Percentiles rank a stretch among this genome's conserved stretches.
phyloP scores from a whole-genome alignment of 2,329 filamentous ascomycete species.

The Aspergillus sp. region DNA sequence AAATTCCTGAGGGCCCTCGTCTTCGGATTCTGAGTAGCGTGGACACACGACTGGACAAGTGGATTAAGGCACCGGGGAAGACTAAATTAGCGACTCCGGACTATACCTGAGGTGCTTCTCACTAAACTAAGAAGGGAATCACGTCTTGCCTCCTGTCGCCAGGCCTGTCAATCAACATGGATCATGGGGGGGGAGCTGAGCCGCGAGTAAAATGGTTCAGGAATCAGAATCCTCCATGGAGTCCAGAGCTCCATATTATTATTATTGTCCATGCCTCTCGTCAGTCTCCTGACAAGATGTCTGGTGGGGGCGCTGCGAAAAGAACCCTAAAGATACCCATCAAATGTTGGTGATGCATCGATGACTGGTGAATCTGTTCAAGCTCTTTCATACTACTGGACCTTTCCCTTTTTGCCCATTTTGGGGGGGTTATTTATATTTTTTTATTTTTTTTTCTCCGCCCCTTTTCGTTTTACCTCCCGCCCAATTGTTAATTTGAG shows the following conservation, averaged over 20 bases:
- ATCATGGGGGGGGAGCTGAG: background rate
- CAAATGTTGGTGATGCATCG: background rate
- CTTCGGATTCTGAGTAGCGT: background rate
- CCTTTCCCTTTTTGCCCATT: constrained; percentile 10
- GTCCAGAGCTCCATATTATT: too few species aligned
- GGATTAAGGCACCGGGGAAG: background rate
- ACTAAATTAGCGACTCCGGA: background rate
- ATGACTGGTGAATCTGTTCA: background rate
- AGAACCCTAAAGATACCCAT: too few species aligned
- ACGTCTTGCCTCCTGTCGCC: background rate
- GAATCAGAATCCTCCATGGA: too few species aligned
- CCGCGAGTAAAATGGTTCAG: too few species aligned
- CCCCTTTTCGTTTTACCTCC: background rate
- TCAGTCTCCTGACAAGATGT: background rate
- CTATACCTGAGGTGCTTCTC: constrained; percentile 3
- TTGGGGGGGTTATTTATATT: background rate
- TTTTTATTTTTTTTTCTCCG: too few species aligned
- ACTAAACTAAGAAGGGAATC: background rate
- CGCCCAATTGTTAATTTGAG: background rate
- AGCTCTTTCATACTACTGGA: background rate
- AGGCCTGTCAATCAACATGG: constrained; percentile 2
- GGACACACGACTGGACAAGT: too few species aligned
- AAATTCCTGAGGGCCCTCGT: background rate
- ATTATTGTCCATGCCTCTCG: too few species aligned
- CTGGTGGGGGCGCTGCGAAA: constrained; percentile 1